Evolutionary conservation across 352 stramenopile genomes (phyloP).

Genomic region (Pythium chondricola): DNA sequence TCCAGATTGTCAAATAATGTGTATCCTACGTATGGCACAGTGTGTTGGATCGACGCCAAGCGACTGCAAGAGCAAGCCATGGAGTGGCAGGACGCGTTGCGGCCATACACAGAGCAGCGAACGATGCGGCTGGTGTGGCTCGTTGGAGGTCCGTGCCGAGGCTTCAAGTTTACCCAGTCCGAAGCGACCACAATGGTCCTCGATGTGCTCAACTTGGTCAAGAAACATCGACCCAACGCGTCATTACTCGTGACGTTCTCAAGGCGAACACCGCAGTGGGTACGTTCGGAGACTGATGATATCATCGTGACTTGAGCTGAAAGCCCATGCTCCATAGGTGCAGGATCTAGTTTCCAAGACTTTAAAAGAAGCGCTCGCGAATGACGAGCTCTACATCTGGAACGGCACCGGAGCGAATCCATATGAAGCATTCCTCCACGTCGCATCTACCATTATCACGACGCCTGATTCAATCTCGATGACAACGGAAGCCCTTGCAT

Average conservation of each 20-base stretch:
- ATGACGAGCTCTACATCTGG: constrained; percentile 39
- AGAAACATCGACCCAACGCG: background rate
- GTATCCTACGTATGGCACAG: constrained; percentile 46
- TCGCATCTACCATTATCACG: constrained; percentile 47
- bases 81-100: constrained; percentile 11
- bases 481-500: constrained; percentile 66
- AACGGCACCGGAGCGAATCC: constrained; percentile 51
- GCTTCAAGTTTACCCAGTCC: constrained; percentile 38
- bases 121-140: constrained; percentile 38
- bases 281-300: constrained; percentile 2
- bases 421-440: constrained; percentile 49
- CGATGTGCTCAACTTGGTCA: constrained; percentile 25
- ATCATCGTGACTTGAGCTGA: too few species aligned
- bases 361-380: too few species aligned
- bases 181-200: constrained; percentile 35
- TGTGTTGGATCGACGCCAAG: constrained; percentile 19
- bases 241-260: constrained; percentile 68
- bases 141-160: constrained; percentile 57
- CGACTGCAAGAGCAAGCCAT: constrained; percentile 2
- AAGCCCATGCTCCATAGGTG: too few species aligned
- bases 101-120: constrained; percentile 6
- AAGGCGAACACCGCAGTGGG: constrained; percentile 38
- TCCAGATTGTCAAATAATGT: constrained; percentile 19
- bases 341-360: too few species aligned
- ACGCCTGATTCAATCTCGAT: constrained; percentile 80